Base-by-base conservation (phyloP, 208 protist species). In the Leptomonas pyrrhocoris region DNA sequence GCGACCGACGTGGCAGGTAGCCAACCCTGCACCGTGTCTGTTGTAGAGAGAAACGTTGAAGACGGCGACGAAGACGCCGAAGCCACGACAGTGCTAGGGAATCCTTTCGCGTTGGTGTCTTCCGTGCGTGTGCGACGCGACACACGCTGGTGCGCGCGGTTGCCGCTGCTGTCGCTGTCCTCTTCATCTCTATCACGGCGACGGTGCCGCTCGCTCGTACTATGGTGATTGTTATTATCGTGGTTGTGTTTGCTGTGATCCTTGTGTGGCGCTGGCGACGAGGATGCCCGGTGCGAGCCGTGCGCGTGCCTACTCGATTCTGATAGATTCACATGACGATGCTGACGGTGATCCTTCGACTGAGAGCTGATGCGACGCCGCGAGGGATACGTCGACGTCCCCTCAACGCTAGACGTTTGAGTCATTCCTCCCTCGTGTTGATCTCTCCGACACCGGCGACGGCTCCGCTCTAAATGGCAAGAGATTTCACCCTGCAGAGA, bases 1-100 rank as follows among this genome's bases (percentile, higher is more conserved):
- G 57, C 53, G 8, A 27, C 49, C 38, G 43, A 54, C 25, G 53
- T 50, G n/a, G 38, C 25, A 9, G 66, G 65, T 15, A 67, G 49
- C 49, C 59, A 46, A 16, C 34, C 49, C 38, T 40, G 5, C 34
- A 50, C 59, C 13, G 31, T n/a, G 2, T 25, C 48, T 19, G 42
- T 12, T 0, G 50, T 28, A 15, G 25, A 2, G 13, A 31, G 3
- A 16, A 27, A 61, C 27, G 60, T 3, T 38, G 34, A 38, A 38
- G 34, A 38, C 34, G 34, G 9, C 34, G 34, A 9, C 34, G 34
- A 58, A 43, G 50, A 49, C 28, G 58, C 19, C 23, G 50, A 3
- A 0, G 19, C 16, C 9, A 18, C 40, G 11, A 21, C 2, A 13
- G 7, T 16, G 9, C 7, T 18, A 13, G 0, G 15, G 54, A 23